phyloP scores from a whole-genome alignment of 2,329 filamentous ascomycete genomes.

The Microsporum ferrugineum region DNA sequence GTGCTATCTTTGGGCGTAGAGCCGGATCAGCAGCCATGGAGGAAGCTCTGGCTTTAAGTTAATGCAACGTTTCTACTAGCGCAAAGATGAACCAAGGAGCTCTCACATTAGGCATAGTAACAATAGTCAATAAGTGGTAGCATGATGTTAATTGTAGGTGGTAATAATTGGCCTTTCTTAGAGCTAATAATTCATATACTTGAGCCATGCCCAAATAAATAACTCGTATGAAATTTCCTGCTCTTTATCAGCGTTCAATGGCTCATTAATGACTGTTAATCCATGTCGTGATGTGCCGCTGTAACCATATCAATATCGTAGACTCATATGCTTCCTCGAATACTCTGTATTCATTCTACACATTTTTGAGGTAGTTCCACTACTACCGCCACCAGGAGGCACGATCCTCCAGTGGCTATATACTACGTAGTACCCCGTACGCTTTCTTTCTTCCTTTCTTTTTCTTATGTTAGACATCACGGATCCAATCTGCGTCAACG shows the following conservation, averaged over 20 bases:
- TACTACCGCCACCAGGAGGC: background rate
- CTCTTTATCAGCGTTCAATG: background rate
- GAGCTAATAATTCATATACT: background rate
- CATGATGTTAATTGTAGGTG: background rate
- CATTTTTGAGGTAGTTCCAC: background rate
- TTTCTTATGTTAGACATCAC: background rate
- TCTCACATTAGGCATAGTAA: background rate
- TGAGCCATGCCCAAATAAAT: background rate
- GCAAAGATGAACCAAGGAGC: background rate
- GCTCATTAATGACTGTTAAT: background rate
- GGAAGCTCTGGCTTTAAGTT: background rate
- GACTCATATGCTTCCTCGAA: background rate
- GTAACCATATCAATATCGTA: background rate
- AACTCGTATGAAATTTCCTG: background rate
- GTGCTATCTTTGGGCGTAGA: slow-evolving; percentile 42
- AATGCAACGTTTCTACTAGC: background rate
- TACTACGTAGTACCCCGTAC: background rate
- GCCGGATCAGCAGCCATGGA: slow-evolving; percentile 30
- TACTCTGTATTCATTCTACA: background rate
- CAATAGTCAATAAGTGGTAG: background rate
- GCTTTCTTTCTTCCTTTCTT: background rate
- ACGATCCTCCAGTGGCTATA: background rate
- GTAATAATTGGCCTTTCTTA: background rate
- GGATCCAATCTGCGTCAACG: background rate
- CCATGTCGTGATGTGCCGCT: background rate